Evolutionary conservation across 2,329 filamentous ascomycete genomes (phyloP), one percentile per base, ranked within the genome.

Genomic region (Xenosphaeropsis pyriputrescens): DNA sequence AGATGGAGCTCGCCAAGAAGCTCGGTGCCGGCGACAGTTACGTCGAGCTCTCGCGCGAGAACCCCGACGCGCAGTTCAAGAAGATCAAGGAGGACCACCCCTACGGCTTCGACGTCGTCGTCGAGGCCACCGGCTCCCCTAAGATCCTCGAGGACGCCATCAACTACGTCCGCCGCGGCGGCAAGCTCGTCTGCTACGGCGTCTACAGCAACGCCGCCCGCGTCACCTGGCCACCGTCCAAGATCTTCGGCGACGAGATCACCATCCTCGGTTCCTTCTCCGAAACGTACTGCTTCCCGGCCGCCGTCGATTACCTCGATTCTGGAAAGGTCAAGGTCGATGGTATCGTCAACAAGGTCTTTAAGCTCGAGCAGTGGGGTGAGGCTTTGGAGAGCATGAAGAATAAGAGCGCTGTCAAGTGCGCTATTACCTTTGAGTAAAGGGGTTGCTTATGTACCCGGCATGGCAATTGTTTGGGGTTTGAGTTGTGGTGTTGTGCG

Each of bases 351-450:
- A 81, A 82, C 60, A 82, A 81, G 63, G 71, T 67, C 5, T 85
- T 76, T 62, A 76, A 68, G 59, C 63, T 84, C n/a, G 78, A 85
- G 52, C 68, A 84, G 53, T 84, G 76, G 68, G 72, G 63, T 34
- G 73, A 81, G 54, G 79, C 76, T 43, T 60, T 85, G 46, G 72
- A 82, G 55, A 68, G 72, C 40, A 82, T 85, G 64, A 72, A 67
- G 50, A 76, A 80, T 60, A 82, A 83, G 65, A 71, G 62, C 38
- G 78, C 77, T 41, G 81, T 85, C 54, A 85, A 85, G 65, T 78
- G 78, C 37, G 76, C 75, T 13, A 82, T 85, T 55, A 69, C 75
- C 34, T 83, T 81, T 49, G 76, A 82, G 3, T 32, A 32, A 9
- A 26, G 22, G 4, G 22, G 8, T 26, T 26, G 22, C 18, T 19